Percentiles rank a stretch among this genome's conserved stretches.
Conservation (phyloP, 176 grass and related monocot species). For the Poa pratensis region DNA sequence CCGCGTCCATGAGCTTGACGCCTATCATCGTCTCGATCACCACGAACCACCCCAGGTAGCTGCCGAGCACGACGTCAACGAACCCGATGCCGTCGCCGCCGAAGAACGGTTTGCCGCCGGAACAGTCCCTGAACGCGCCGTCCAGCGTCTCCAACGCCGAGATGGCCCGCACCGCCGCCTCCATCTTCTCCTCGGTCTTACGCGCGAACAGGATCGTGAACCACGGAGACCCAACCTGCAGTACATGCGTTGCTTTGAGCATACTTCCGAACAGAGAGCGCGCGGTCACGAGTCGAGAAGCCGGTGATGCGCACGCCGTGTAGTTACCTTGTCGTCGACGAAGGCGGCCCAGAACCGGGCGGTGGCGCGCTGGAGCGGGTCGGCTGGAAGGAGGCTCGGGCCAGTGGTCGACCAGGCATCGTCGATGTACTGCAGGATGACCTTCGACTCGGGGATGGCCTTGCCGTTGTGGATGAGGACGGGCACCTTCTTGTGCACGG, state of each 20-base stretch:
- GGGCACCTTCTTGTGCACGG: conserved; percentile 64
- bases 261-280: neutral
- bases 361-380: conserved; percentile 45
- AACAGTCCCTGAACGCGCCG: conserved; percentile 36
- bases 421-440: conserved; percentile 74
- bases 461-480: conserved; percentile 66
- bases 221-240: conserved; percentile 44
- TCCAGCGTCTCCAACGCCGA: conserved; percentile 56
- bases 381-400: conserved; percentile 46
- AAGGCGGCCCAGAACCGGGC: conserved; percentile 68
- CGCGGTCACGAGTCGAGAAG: neutral
- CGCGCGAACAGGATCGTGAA: conserved; percentile 43
- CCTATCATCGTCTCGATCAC: conserved; percentile 51
- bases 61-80: conserved; percentile 47
- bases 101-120: conserved; percentile 37
- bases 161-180: conserved; percentile 5
- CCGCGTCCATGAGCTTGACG: conserved; percentile 35
- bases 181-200: conserved; percentile 35
- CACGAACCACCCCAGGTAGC: conserved; percentile 51
- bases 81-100: conserved; percentile 43
- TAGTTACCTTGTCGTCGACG: conserved; percentile 67
- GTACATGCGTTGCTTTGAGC: neutral
- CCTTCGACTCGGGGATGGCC: conserved; percentile 51
- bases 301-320: neutral
- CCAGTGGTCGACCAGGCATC: conserved; percentile 43